phyloP scores from a whole-genome alignment of 169 alveolate species.

The Cryptosporidium bovis region DNA sequence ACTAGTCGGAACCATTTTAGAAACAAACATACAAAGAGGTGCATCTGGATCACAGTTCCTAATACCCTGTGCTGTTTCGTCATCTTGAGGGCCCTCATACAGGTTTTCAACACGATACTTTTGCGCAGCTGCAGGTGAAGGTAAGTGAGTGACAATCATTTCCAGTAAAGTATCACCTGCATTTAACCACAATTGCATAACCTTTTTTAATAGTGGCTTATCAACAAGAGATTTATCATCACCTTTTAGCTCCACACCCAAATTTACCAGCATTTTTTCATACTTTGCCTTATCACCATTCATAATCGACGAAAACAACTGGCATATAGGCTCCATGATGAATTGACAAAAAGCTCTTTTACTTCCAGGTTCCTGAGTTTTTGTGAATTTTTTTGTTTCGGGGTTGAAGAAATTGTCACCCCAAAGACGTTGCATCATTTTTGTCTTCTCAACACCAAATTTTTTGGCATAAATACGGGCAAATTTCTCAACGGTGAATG shows the following conservation, averaged over 20 bases:
- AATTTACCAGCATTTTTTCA: constrained; percentile 90
- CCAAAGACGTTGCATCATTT: constrained; percentile 98
- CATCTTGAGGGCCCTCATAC: constrained; percentile 99
- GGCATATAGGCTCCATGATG: constrained; percentile 98
- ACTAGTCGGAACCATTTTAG: constrained; percentile 99
- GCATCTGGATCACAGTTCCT: constrained; percentile 98
- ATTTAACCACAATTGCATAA: constrained; percentile 98
- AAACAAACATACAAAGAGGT: constrained; percentile 98
- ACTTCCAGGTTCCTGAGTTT: constrained; percentile 84
- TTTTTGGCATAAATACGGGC: constrained; percentile 96
- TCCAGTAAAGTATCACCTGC: constrained; percentile 99
- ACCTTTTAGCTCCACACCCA: constrained; percentile 93
- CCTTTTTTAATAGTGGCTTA: constrained; percentile 96
- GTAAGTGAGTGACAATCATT: constrained; percentile 98
- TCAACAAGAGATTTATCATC: constrained; percentile 96
- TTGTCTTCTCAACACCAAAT: constrained; percentile 93
- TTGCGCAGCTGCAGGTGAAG: constrained; percentile 98
- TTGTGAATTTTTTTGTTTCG: constrained; percentile 94
- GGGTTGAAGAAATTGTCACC: constrained; percentile 98
- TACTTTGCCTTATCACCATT: constrained; percentile 92
- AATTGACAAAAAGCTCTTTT: constrained; percentile 97
- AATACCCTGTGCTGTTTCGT: constrained; percentile 96
- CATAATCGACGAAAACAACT: constrained; percentile 92
- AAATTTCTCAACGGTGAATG: constrained; percentile 96
- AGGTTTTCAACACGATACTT: constrained; percentile 97